Percentiles rank a stretch among this genome's conserved stretches.
These are phyloP conservation scores for Talaromyces sp. DNA, from an alignment of 2,329 filamentous ascomycete genomes.

Conservation along the genomic window DNA sequence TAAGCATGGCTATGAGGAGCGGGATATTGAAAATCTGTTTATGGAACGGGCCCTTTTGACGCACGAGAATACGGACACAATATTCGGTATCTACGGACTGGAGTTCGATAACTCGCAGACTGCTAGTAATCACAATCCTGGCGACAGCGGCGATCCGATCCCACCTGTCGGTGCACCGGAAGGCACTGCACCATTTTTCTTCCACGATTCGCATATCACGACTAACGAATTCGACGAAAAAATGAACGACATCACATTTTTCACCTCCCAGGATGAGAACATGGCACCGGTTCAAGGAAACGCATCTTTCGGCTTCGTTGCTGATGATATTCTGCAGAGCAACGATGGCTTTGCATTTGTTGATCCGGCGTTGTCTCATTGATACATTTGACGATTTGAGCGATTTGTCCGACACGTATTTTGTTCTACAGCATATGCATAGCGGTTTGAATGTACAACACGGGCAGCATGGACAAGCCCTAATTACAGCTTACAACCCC, in stretches of 20 bases:
- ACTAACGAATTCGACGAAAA: constrained; percentile 22
- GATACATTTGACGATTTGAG: not conserved
- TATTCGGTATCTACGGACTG: constrained; percentile 40
- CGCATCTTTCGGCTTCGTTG: not conserved
- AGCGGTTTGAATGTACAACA: not conserved
- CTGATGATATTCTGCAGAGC: constrained; percentile 27
- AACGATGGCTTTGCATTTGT: constrained; percentile 35
- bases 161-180: not conserved
- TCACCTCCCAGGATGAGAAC: constrained; percentile 12
- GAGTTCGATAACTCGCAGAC: constrained; percentile 26
- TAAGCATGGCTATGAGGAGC: constrained; percentile 41
- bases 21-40: constrained; percentile 42
- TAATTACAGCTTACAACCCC: not conserved
- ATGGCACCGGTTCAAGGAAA: not conserved
- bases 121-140: not conserved
- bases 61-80: constrained; percentile 23
- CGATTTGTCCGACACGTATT: not conserved
- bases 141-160: not conserved
- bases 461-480: not conserved
- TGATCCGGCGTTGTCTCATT: constrained; percentile 31
- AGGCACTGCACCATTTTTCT: not conserved
- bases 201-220: constrained; percentile 5
- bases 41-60: constrained; percentile 41
- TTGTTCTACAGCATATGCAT: constrained; percentile 2
- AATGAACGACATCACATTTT: constrained; percentile 18